Conservation (phyloP, 768 basidiomycete species). For the Cubamyces lactineus region DNA sequence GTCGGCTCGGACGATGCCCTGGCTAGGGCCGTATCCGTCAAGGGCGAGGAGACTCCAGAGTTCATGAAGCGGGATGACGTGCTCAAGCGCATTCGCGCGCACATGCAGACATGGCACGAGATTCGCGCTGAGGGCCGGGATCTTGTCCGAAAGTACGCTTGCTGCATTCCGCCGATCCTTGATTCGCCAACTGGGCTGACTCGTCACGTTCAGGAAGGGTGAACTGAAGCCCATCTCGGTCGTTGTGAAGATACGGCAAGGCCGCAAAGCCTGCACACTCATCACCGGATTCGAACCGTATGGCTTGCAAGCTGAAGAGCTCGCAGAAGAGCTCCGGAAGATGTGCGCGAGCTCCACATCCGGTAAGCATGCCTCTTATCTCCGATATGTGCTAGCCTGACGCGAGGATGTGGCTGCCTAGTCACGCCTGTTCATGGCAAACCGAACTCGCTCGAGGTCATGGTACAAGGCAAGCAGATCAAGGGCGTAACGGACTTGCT, state of each 20-base stretch:
- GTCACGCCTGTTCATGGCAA: slow-evolving; percentile 67
- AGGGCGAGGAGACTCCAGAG: slow-evolving; percentile 39
- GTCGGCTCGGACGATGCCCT: slow-evolving; percentile 50
- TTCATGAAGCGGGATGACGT: slow-evolving; percentile 73
- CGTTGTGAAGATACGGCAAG: slow-evolving; percentile 72
- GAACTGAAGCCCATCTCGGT: slow-evolving; percentile 70
- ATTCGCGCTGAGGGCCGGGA: slow-evolving; percentile 58
- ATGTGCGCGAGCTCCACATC: slow-evolving; percentile 81
- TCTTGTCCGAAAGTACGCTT: slow-evolving; percentile 59
- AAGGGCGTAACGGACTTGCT: slow-evolving; percentile 69
- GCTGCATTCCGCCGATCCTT: background rate
- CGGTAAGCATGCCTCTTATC: slow-evolving; percentile 44
- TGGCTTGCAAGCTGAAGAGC: slow-evolving; percentile 64
- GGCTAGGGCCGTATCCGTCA: slow-evolving; percentile 36
- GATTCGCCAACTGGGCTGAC: background rate
- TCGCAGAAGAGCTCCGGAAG: slow-evolving; percentile 79
- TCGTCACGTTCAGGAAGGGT: slow-evolving; percentile 65
- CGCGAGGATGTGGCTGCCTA: slow-evolving; percentile 29
- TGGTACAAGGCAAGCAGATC: slow-evolving; percentile 85
- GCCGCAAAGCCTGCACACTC: slow-evolving; percentile 74
- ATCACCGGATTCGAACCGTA: slow-evolving; percentile 84
- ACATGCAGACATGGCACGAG: slow-evolving; percentile 82
- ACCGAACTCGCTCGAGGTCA: slow-evolving; percentile 63
- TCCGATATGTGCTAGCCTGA: background rate
- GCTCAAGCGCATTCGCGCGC: slow-evolving; percentile 51